A percentile compares a stretch with the other conserved stretches of the same genome.
Evolutionary conservation across 768 basidiomycete species (phyloP).

Genomic region (Stropharia rugosoannulata): DNA sequence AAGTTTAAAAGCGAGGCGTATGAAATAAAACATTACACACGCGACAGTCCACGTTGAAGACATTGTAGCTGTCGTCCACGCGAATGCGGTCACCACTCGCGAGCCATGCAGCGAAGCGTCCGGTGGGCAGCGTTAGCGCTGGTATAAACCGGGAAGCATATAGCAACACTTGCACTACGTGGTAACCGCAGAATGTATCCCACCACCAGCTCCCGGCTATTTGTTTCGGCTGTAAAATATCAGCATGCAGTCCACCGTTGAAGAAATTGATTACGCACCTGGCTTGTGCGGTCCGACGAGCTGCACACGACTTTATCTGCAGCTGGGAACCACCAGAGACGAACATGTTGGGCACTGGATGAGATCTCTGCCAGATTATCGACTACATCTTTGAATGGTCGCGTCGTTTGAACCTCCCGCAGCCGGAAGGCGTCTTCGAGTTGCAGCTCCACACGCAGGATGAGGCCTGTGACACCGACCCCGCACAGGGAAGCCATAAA

Average conservation of each 20-base stretch:
- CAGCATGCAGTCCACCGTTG: background rate
- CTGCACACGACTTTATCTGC: conserved; percentile 70
- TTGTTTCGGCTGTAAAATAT: conserved; percentile 44
- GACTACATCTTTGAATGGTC: conserved; percentile 64
- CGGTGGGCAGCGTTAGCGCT: conserved; percentile 61
- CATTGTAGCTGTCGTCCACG: conserved; percentile 75
- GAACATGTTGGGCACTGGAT: conserved; percentile 78
- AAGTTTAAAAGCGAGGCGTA: background rate
- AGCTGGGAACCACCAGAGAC: conserved; percentile 95
- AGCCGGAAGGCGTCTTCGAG: conserved; percentile 84
- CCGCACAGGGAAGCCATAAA: conserved; percentile 92
- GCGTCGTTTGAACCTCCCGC: conserved; percentile 64
- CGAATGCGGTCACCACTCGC: conserved; percentile 50
- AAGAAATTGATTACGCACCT: conserved; percentile 45
- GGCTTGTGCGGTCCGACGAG: conserved; percentile 69
- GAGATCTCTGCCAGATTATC: conserved; percentile 54
- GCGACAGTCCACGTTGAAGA: conserved; percentile 94
- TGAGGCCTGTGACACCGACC: conserved; percentile 86
- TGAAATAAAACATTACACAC: conserved; percentile 43
- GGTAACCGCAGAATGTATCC: conserved; percentile 72
- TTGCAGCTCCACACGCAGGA: conserved; percentile 73
- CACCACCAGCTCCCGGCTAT: conserved; percentile 63
- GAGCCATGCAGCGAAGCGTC: conserved; percentile 69
- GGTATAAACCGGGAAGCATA: conserved; percentile 71
- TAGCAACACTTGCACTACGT: conserved; percentile 81